Percentiles rank a stretch among this genome's conserved stretches.
phyloP scores from a whole-genome alignment of 2,329 filamentous ascomycete species.

The Fusarium sp. region DNA sequence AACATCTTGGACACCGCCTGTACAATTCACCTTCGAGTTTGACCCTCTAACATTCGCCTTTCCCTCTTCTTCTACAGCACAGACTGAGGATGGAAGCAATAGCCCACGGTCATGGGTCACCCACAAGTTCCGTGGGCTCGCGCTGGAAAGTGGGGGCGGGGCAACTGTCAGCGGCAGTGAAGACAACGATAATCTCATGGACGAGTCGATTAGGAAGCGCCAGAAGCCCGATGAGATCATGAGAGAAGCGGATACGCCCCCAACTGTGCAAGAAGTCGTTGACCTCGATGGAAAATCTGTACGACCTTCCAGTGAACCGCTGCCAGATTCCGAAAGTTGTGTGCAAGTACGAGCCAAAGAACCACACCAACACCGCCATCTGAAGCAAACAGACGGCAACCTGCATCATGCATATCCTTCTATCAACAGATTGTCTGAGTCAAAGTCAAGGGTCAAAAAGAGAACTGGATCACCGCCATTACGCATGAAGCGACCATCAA shows the following conservation, averaged over 20 bases:
- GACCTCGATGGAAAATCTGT: slow-evolving; percentile 24
- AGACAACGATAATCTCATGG: slow-evolving; percentile 48
- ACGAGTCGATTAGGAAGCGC: slow-evolving; percentile 53
- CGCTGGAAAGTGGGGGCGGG: slow-evolving; percentile 61
- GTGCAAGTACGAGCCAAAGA: slow-evolving; percentile 14
- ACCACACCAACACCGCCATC: slow-evolving; percentile 8
- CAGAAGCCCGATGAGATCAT: slow-evolving; percentile 50
- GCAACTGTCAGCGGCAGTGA: slow-evolving; percentile 46
- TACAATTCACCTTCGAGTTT: slow-evolving; percentile 64
- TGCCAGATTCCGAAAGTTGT: neutral
- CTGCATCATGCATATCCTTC: slow-evolving; percentile 54
- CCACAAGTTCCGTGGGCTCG: slow-evolving; percentile 64
- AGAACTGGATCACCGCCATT: slow-evolving; percentile 56
- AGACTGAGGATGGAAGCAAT: slow-evolving; percentile 59
- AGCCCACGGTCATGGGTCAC: slow-evolving; percentile 66
- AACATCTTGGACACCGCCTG: slow-evolving; percentile 50
- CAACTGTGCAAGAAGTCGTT: slow-evolving; percentile 14
- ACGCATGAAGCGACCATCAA: slow-evolving; percentile 43
- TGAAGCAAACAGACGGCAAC: slow-evolving; percentile 28
- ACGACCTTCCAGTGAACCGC: slow-evolving; percentile 4
- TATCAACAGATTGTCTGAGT: slow-evolving; percentile 54
- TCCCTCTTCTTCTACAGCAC: slow-evolving; percentile 44
- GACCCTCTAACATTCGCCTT: slow-evolving; percentile 47
- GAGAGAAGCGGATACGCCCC: slow-evolving; percentile 44
- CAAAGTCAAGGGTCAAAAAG: slow-evolving; percentile 53